These are phyloP conservation scores for Cydonia oblonga DNA, from an alignment of 331 rosid species.

Conservation along the genomic window DNA sequence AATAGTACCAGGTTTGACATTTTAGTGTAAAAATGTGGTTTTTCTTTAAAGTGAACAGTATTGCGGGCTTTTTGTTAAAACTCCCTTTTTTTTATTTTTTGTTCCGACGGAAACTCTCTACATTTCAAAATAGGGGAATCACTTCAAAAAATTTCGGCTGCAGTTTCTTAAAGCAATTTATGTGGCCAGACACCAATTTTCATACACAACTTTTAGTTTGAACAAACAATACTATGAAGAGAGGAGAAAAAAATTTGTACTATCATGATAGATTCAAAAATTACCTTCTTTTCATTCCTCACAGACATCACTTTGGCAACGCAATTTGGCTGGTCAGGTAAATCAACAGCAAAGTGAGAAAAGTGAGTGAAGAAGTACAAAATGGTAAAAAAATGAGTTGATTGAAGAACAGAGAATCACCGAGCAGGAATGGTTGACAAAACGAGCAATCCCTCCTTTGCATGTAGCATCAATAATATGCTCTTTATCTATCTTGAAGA, in stretches of 20 bases:
- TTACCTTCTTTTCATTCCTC: slow-evolving; percentile 60
- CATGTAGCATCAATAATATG: slow-evolving; percentile 65
- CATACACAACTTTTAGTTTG: background rate
- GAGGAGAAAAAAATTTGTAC: background rate
- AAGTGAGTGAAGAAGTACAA: background rate
- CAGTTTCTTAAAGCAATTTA: background rate
- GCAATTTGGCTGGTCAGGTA: slow-evolving; percentile 53
- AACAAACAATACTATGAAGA: background rate
- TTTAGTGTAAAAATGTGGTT: no score
- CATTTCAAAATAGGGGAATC: no score
- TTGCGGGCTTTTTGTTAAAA: no score
- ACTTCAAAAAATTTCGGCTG: background rate
- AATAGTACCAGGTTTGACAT: no score
- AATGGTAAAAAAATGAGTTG: background rate
- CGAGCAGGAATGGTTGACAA: slow-evolving; percentile 75
- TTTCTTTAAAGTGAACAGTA: no score
- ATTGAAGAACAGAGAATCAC: slow-evolving; percentile 17
- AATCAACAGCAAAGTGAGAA: slow-evolving; percentile 10
- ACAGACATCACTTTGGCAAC: slow-evolving; percentile 54
- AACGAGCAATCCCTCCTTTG: slow-evolving; percentile 74
- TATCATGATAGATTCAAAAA: background rate
- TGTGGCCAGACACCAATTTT: background rate
- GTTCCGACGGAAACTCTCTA: no score
- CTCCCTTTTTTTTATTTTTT: no score
- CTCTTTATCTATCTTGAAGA: slow-evolving; percentile 61